Base-by-base conservation (phyloP, 2,329 filamentous ascomycete species). In the Cercospora berteroae region DNA sequence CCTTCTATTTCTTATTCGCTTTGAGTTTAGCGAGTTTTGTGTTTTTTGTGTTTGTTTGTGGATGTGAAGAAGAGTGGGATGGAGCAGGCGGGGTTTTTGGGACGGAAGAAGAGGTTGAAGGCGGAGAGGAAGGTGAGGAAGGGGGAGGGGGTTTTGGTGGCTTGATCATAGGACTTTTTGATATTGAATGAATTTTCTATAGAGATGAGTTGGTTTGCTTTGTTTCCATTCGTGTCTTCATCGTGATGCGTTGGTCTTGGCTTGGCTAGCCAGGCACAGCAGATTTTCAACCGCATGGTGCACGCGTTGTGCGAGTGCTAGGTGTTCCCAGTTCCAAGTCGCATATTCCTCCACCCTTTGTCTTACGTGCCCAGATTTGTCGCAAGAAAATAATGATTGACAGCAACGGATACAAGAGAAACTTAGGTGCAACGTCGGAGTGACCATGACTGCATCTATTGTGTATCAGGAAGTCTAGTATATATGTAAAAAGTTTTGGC, bases 1-100 rank as follows among this genome's bases (percentile, higher is more conserved):
- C 89, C 0, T 91, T 90, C 68, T 90, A 89, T 72, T 90, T 90
- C 66, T 73, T 90, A 18, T 87, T 88, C 69, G 86, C 80, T 0
- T 74, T 89, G 68, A 88, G 84, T 69, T 59, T 87, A 56, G 79
- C 84, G 18, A 88, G 86, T 73, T 85, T 86, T 50, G 71, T 77
- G 8, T 80, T 86, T 86, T 1, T 78, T 89, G 69, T 81, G 83
- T 68, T 77, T 83, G 8, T 87, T 86, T 50, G 81, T 89, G 2
- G 87, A 90, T 77, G 73, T 89, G 67, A 83, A 87, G 68, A 87
- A 88, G 81, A 88, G 86, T 74, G 79, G 85, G 20, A 74, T 77
- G 23, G 88, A 89, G 75, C 88, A 90, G 74, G 84, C 84, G 69
- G 78, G 70, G 33, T 89, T 88, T 69, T 76, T 89, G 71, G 77